Conservation (phyloP, 2,329 filamentous ascomycete species). For the Chaetomium globosum region DNA sequence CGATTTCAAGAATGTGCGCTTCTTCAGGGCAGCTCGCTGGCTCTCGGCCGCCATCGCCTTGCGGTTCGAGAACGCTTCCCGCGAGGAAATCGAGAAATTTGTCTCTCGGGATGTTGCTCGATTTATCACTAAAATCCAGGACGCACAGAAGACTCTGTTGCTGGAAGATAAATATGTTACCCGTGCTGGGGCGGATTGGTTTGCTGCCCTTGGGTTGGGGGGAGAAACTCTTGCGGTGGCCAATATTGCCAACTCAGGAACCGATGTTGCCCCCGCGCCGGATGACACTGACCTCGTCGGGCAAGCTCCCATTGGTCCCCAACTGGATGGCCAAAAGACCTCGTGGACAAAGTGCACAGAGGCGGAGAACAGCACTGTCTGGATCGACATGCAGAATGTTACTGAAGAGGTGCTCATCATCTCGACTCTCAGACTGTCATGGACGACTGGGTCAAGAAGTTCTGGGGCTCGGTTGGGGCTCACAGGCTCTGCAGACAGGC, state of each 20-base stretch:
- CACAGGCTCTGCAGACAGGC: no score
- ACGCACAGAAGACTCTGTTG: conserved; percentile 26
- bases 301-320: background rate
- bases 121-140: conserved; percentile 24
- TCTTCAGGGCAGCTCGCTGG: conserved; percentile 33
- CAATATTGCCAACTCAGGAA: background rate
- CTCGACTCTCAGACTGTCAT: background rate
- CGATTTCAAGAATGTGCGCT: conserved; percentile 31
- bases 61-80: conserved; percentile 22
- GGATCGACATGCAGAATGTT: background rate
- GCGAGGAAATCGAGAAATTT: conserved; percentile 21
- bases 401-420: background rate
- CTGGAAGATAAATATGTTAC: conserved; percentile 20
- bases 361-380: background rate
- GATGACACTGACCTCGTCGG: background rate
- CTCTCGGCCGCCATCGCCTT: conserved; percentile 30
- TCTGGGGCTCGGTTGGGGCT: background rate
- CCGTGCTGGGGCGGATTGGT: conserved; percentile 23
- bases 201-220: conserved; percentile 26
- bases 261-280: background rate
- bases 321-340: background rate
- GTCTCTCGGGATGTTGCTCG: conserved; percentile 21
- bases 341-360: background rate
- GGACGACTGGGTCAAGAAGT: background rate
- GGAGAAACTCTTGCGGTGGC: background rate